These are phyloP conservation scores for Ceratocystiopsis sp. DNA, from an alignment of 2,329 filamentous ascomycete genomes.

Conservation along the genomic window DNA sequence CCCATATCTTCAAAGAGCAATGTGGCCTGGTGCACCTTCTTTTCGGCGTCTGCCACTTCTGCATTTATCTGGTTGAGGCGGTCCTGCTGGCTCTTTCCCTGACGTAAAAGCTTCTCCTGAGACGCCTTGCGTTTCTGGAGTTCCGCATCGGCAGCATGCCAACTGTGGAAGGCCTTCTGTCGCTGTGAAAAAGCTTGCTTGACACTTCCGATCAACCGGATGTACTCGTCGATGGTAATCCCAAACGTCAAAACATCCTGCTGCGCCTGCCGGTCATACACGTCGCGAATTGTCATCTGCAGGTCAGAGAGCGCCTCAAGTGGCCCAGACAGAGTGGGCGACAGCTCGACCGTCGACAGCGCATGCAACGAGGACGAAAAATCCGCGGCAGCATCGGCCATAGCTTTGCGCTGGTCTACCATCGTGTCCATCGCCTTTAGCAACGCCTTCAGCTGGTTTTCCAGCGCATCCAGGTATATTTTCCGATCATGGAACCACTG, in stretches of 20 bases:
- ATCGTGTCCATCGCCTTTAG: constrained; percentile 91
- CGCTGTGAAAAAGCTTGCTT: constrained; percentile 86
- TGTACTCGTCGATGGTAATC: constrained; percentile 97
- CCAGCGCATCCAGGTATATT: constrained; percentile 84
- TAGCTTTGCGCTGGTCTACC: constrained; percentile 76
- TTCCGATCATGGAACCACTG: constrained; percentile 96
- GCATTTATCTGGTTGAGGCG: constrained; percentile 80
- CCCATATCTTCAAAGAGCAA: constrained; percentile 97
- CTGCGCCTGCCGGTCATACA: constrained; percentile 92
- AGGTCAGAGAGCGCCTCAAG: constrained; percentile 84
- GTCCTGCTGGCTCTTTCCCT: constrained; percentile 92
- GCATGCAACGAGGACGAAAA: constrained; percentile 89
- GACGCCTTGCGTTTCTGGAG: constrained; percentile 73
- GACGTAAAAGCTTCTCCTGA: constrained; percentile 88
- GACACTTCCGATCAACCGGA: constrained; percentile 83
- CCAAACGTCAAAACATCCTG: constrained; percentile 92
- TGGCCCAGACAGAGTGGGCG: constrained; percentile 70
- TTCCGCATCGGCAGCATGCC: constrained; percentile 82
- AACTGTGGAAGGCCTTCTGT: constrained; percentile 89
- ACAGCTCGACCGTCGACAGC: constrained; percentile 82
- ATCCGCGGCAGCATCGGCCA: constrained; percentile 84
- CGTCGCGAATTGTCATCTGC: constrained; percentile 81
- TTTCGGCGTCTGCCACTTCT: constrained; percentile 87
- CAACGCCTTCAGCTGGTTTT: constrained; percentile 76
- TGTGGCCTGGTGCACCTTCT: constrained; percentile 77